Base-by-base conservation (phyloP, 2,329 filamentous ascomycete species). In the Xylogone sp. region DNA sequence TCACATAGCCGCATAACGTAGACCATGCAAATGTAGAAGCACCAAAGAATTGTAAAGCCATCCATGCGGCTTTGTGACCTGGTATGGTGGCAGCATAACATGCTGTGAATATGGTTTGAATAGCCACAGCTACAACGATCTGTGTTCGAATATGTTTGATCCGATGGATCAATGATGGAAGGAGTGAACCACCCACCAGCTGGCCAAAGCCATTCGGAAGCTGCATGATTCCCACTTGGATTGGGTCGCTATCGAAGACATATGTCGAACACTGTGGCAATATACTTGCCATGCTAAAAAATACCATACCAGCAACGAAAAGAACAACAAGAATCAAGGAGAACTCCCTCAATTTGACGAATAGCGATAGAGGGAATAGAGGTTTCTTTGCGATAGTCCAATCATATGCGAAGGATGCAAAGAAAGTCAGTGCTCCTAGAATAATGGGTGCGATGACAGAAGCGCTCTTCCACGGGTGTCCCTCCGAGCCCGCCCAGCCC, bases 241-340 rank as follows among this genome's bases (percentile, higher is more conserved):
- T 39, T 16, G 34, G 34, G 13, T 39, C 34, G n/a, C 34, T 39
- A 16, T 39, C 34, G n/a, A 39, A 39, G 34, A 39, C 34, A 16
- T 39, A 39, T 13, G 34, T 39, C 34, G 34, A 16, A 39, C 34
- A 39, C 13, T 39, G 34, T 9, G 34, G 34, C 34, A 39, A 18
- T 9, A 39, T 39, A 18, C 34, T 39, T 39, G 34, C 34, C 53
- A 62, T 60, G 45, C 48, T 55, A 50, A 65, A 65, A 49, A 62
- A 66, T 9, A 63, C 59, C 62, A 67, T 67, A 13, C 64, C 64
- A 7, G 59, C 62, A 3, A 67, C 64, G 22, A 67, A 67, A 44
- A 59, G 63, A 1, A 67, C 64, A 9, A 66, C 61, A 27, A 66
- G 58, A 51, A 67, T 56, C 53, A 63, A 61, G 34, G 59, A 60